Percentiles rank a stretch among this genome's conserved stretches.
These are phyloP conservation scores for Cerioporus squamosus DNA, from an alignment of 1,284 basidiomycete genomes.

Conservation along the genomic window DNA sequence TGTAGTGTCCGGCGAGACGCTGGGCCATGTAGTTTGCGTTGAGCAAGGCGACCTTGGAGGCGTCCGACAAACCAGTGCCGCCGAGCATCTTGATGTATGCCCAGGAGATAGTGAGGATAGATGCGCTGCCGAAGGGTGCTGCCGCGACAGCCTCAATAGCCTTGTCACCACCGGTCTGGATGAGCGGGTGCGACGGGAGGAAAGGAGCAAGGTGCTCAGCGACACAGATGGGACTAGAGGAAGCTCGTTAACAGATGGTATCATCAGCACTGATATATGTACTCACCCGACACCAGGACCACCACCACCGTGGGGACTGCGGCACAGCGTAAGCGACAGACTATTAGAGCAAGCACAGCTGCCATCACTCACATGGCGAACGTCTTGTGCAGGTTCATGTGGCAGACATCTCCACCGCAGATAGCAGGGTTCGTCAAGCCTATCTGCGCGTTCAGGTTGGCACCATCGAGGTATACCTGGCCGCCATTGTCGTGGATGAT, in stretches of 20 bases:
- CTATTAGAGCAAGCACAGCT: neutral
- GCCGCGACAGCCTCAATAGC: constrained; percentile 91
- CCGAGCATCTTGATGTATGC: constrained; percentile 98
- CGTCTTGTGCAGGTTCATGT: constrained; percentile 98
- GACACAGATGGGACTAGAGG: constrained; percentile 87
- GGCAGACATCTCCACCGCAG: constrained; percentile 97
- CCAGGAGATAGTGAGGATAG: constrained; percentile 97
- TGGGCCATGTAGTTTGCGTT: constrained; percentile 98
- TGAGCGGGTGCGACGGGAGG: constrained; percentile 89
- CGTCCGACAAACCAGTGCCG: constrained; percentile 83
- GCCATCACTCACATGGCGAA: constrained; percentile 76
- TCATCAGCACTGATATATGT: neutral
- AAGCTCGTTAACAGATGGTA: neutral
- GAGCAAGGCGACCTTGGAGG: constrained; percentile 87
- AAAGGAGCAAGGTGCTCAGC: constrained; percentile 93
- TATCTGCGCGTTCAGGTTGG: constrained; percentile 96
- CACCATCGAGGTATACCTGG: constrained; percentile 97
- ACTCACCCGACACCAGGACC: constrained; percentile 90
- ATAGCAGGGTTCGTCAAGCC: constrained; percentile 95
- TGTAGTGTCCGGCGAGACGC: constrained; percentile 86
- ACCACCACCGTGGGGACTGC: constrained; percentile 93
- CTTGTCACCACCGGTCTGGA: constrained; percentile 69
- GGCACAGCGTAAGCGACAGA: constrained; percentile 17
- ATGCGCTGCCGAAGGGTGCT: constrained; percentile 93
- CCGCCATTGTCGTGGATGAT: constrained; percentile 96